Conservation (phyloP, 192 early-diverging fungal species). For the Cetraspora pellucida region DNA sequence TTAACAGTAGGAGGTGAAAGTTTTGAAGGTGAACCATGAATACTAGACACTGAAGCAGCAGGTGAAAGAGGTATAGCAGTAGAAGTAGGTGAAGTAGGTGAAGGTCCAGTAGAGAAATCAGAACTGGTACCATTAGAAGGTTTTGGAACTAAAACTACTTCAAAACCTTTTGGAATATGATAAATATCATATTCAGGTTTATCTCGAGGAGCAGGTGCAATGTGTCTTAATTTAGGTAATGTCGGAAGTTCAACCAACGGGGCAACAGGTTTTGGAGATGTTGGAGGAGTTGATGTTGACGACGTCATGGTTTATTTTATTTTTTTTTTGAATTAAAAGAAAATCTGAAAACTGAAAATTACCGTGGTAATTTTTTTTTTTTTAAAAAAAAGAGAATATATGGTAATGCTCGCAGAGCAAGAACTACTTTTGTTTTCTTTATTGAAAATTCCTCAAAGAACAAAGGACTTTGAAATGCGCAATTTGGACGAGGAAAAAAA, state of each 20-base stretch:
- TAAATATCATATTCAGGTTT: constrained; percentile 32
- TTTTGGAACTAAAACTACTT: constrained; percentile 30
- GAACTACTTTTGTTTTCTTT: too few relatives aligned
- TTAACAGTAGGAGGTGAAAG: not conserved
- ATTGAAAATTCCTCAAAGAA: not conserved
- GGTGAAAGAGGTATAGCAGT: not conserved
- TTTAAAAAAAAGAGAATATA: not conserved
- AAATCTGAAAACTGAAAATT: not conserved
- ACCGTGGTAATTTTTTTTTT: not conserved
- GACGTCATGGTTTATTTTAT: not conserved
- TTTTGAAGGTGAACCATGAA: not conserved
- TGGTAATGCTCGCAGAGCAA: not conserved
- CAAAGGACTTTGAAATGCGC: not conserved
- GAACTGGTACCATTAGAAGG: not conserved
- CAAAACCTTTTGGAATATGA: constrained; percentile 31
- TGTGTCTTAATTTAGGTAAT: constrained; percentile 17
- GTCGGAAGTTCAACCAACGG: not conserved
- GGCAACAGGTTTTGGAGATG: not conserved
- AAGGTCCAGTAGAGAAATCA: not conserved
- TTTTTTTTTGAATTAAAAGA: not conserved
- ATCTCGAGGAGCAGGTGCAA: constrained; percentile 22
- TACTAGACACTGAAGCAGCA: not conserved
- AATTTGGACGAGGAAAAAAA: constrained; percentile 4
- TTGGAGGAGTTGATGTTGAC: not conserved
- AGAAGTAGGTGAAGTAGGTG: not conserved